phyloP scores from a whole-genome alignment of 2,329 filamentous ascomycete genomes.

The Aureobasidium mangrovei region DNA sequence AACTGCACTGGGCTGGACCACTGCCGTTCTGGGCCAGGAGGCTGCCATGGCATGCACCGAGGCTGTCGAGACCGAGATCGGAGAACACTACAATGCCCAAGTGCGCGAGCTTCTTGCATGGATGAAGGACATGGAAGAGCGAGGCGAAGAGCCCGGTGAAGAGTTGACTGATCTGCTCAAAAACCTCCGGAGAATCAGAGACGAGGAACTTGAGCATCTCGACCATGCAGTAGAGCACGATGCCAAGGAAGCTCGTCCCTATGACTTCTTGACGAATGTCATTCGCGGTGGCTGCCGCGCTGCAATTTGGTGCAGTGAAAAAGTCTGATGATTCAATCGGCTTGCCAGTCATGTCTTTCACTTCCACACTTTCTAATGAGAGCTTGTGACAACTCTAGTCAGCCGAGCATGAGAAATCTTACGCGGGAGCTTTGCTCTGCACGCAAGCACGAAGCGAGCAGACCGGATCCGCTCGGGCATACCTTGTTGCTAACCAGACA shows the following conservation, averaged over 20 bases:
- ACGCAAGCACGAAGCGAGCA: too few species aligned
- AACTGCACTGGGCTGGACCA: slow-evolving; percentile 77
- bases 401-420: too few species aligned
- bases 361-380: neutral
- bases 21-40: slow-evolving; percentile 79
- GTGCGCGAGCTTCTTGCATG: slow-evolving; percentile 75
- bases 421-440: too few species aligned
- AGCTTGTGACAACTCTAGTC: too few species aligned
- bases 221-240: slow-evolving; percentile 93
- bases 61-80: slow-evolving; percentile 96
- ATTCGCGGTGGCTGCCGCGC: slow-evolving; percentile 85
- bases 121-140: slow-evolving; percentile 63
- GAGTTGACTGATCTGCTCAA: slow-evolving; percentile 66
- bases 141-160: slow-evolving; percentile 70
- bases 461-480: too few species aligned
- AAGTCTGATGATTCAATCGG: slow-evolving; percentile 40
- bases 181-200: slow-evolving; percentile 73
- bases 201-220: slow-evolving; percentile 94
- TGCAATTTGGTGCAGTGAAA: slow-evolving; percentile 86
- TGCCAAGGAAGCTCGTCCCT: slow-evolving; percentile 78
- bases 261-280: slow-evolving; percentile 77
- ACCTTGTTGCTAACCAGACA: too few species aligned
- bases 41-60: slow-evolving; percentile 98
- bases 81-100: slow-evolving; percentile 89
- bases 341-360: neutral